Conservation (phyloP, 169 alveolate genomes). For the Perkinsus marinus region DNA sequence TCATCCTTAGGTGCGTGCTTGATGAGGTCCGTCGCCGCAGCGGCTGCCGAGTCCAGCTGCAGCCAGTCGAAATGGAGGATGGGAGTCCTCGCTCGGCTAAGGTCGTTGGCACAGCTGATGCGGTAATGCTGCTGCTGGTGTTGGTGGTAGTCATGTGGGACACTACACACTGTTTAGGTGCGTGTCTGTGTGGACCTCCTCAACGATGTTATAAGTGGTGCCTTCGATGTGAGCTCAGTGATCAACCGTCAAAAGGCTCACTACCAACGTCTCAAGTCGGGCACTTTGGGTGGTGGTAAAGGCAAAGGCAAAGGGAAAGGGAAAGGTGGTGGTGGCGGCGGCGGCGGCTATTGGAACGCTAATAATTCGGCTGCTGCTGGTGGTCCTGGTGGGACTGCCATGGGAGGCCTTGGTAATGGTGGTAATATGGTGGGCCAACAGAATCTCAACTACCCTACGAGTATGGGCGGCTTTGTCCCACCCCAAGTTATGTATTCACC, state of each 20-base stretch:
- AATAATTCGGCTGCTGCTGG: neutral
- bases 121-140: neutral
- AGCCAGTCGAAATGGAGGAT: neutral
- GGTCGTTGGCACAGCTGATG: neutral
- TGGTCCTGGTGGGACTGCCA: too few species aligned
- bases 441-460: neutral
- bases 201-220: neutral
- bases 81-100: neutral
- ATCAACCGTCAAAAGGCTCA: neutral
- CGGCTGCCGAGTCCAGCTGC: neutral
- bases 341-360: neutral
- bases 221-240: neutral
- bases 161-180: neutral
- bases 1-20: neutral
- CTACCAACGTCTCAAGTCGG: neutral
- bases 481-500: neutral
- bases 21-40: neutral
- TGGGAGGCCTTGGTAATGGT: slow-evolving; percentile 2
- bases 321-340: neutral
- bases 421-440: neutral
- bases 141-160: too few species aligned
- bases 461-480: neutral
- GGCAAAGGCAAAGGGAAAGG: slow-evolving; percentile 18
- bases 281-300: slow-evolving; percentile 6
- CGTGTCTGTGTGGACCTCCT: neutral